Percentiles rank a stretch among this genome's conserved stretches.
Evolutionary conservation across 192 early-diverging fungal genomes (phyloP).

Genomic region (Mortierella antarctica): DNA sequence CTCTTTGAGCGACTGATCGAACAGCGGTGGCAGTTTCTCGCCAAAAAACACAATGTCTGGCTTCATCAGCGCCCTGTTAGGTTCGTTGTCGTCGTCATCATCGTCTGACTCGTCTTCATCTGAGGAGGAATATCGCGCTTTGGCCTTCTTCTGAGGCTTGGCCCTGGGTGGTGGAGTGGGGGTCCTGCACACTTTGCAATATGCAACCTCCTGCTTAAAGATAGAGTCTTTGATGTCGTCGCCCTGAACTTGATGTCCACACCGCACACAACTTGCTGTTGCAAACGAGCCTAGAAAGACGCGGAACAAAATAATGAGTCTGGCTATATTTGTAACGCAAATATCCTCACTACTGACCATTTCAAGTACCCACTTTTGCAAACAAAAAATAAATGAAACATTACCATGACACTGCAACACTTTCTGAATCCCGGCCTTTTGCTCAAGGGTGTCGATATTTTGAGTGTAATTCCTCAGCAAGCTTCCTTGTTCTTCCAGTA

Average conservation of each 20-base stretch:
- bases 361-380: neutral
- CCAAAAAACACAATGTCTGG: slow-evolving; percentile 99
- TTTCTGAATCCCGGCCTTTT: slow-evolving; percentile 82
- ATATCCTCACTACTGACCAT: neutral
- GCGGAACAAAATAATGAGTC: neutral
- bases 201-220: slow-evolving; percentile 78
- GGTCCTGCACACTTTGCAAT: slow-evolving; percentile 76
- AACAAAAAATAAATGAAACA: neutral
- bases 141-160: slow-evolving; percentile 2
- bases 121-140: slow-evolving; percentile 16
- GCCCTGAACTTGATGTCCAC: slow-evolving; percentile 81
- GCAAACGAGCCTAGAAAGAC: slow-evolving; percentile 82
- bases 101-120: slow-evolving; percentile 47
- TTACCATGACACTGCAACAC: slow-evolving; percentile 94
- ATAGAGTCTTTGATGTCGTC: slow-evolving; percentile 84
- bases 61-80: slow-evolving; percentile 79
- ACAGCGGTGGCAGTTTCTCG: slow-evolving; percentile 89
- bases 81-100: slow-evolving; percentile 58
- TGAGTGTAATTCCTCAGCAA: slow-evolving; percentile 96
- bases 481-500: slow-evolving; percentile 86
- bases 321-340: neutral
- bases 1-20: slow-evolving; percentile 74
- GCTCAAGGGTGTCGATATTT: slow-evolving; percentile 97
- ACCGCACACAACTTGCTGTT: slow-evolving; percentile 91
- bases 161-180: slow-evolving; percentile 27